Conservation (phyloP, 1,139 yeast genomes). For the Geotrichum bryndzae region DNA sequence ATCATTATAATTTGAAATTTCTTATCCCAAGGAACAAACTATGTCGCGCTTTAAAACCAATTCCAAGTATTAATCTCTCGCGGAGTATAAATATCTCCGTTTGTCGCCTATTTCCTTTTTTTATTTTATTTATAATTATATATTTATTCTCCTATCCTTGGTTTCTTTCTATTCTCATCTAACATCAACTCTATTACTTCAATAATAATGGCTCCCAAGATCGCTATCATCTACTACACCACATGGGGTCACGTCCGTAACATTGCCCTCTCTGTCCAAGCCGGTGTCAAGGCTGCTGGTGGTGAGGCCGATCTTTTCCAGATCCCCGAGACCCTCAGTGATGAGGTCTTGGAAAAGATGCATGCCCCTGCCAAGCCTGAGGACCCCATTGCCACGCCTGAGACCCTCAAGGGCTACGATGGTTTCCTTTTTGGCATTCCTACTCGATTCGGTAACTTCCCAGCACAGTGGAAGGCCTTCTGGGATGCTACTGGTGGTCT, state of each 20-base stretch:
- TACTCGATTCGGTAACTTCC: slow-evolving; percentile 61
- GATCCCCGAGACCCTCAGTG: slow-evolving; percentile 65
- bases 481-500: slow-evolving; percentile 72
- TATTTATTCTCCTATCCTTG: too few species aligned
- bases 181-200: too few species aligned
- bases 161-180: too few species aligned
- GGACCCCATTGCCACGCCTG: slow-evolving; percentile 58
- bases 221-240: slow-evolving; percentile 67
- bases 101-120: too few species aligned
- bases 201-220: slow-evolving; percentile 41
- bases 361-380: slow-evolving; percentile 53
- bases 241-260: slow-evolving; percentile 66
- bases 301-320: slow-evolving; percentile 60
- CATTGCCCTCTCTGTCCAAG: slow-evolving; percentile 60
- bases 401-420: slow-evolving; percentile 53
- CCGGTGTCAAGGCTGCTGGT: slow-evolving; percentile 66
- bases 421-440: slow-evolving; percentile 39
- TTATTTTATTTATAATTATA: too few species aligned
- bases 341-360: slow-evolving; percentile 48
- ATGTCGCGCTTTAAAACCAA: too few species aligned
- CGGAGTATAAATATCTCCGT: too few species aligned
- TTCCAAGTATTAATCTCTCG: too few species aligned
- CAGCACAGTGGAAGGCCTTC: slow-evolving; percentile 70
- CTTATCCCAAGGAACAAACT: too few species aligned
- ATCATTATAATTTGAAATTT: too few species aligned